Conservation (phyloP, 805 yeast genomes). For the Kodamaea nitidulidarum region DNA sequence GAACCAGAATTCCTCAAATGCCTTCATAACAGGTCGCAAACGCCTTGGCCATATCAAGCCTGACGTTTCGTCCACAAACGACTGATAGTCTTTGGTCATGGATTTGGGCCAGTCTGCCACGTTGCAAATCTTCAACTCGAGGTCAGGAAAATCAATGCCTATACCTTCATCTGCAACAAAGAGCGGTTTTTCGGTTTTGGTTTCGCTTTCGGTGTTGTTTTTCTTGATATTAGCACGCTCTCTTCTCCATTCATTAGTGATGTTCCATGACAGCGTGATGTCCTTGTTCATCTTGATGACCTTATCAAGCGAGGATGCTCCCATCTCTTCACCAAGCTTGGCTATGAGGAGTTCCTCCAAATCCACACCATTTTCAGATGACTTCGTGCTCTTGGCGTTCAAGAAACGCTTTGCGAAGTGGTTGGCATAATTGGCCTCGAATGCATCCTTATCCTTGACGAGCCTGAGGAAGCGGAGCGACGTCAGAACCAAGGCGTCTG, state of each 20-base stretch:
- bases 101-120: conserved; percentile 44
- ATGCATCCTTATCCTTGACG: conserved; percentile 77
- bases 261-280: conserved; percentile 45
- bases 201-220: too few species aligned
- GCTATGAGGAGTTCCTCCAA: conserved; percentile 67
- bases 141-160: conserved; percentile 21
- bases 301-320: conserved; percentile 72
- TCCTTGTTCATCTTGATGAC: conserved; percentile 87
- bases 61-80: conserved; percentile 19
- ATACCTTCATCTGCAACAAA: conserved; percentile 7
- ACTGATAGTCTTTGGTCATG: conserved; percentile 41
- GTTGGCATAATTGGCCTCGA: conserved; percentile 78
- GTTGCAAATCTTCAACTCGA: conserved; percentile 42
- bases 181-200: too few species aligned
- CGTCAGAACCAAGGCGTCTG: conserved; percentile 43
- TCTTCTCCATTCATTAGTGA: conserved; percentile 38
- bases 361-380: conserved; percentile 46
- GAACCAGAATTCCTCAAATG: conserved; percentile 41
- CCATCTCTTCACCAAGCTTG: conserved; percentile 69
- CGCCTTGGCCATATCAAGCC: conserved; percentile 39
- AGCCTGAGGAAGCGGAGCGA: conserved; percentile 62
- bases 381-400: conserved; percentile 28
- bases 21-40: conserved; percentile 31
- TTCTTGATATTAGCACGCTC: conserved; percentile 5
- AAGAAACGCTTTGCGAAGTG: conserved; percentile 78